Base-by-base conservation (phyloP, 2,329 filamentous ascomycete species). In the Cadophora gregata region DNA sequence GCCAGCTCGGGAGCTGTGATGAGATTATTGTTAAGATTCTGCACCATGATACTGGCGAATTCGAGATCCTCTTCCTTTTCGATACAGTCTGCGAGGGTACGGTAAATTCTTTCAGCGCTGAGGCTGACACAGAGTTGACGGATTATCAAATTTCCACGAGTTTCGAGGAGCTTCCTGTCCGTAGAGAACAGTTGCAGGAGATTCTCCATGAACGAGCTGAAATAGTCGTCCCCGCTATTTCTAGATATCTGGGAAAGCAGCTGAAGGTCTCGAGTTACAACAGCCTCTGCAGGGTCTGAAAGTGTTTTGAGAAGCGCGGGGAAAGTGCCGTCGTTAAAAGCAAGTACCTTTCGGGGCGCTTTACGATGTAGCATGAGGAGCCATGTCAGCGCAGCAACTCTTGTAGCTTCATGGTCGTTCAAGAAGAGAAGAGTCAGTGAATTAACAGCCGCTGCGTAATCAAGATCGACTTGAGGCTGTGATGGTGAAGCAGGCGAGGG, bases 1-100 rank as follows among this genome's bases (percentile, higher is more conserved):
- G 93, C 89, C 33, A 99, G 83, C 79, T 99, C 94, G 0, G 96
- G 96, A 0, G 96, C 96, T 1, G 96, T 99, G 71, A 99, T 97
- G 63, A 99, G 88, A 75, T 99, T 99, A 79, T 99, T 99, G 81
- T 99, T 99, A 62, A 99, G 84, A 75, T 98, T 98, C 78, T 99
- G 96, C 33, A 99, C 93, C 96, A 99, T 99, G 74, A 99, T 98
- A 77, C 95, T 97, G 19, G 96, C 95, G 79, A 99, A 99, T 78
- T 99, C 96, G 50, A 99, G 88, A 77, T 99, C 96, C 80, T 98
- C 96, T 78, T 99, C 96, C 76, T 94, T 97, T 78, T 98, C 96
- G 10, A 99, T 91, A 73, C 96, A 97, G 74, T 99, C 96, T 29
- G 96, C 96, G 70, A 99, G 84, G 2, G 93, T 98, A 36, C 96